Conservation (phyloP, 345 rosid genomes). For the Murraya koenigii region DNA sequence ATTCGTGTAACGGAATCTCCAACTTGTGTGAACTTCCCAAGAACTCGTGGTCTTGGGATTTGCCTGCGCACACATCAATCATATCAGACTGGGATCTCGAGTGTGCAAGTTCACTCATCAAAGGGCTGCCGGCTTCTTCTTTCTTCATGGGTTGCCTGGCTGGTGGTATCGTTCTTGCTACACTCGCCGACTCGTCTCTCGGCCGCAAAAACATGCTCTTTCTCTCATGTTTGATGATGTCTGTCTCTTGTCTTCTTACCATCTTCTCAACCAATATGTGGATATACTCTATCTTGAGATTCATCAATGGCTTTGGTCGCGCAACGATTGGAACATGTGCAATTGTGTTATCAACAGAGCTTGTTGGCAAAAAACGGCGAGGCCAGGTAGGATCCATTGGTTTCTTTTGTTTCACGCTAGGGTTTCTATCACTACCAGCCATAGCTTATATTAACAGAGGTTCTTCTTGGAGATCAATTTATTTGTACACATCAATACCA, state of each 20-base stretch:
- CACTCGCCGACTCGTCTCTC: conserved; percentile 51
- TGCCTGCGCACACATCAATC: conserved; percentile 27
- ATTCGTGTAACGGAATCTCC: conserved; percentile 22
- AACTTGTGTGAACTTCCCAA: conserved; percentile 40
- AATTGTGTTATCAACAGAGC: neutral
- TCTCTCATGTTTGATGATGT: conserved; percentile 42
- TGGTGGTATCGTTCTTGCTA: conserved; percentile 49
- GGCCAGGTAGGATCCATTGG: conserved; percentile 45
- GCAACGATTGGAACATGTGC: conserved; percentile 21
- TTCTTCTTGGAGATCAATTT: conserved; percentile 41
- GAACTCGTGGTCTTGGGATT: conserved; percentile 53
- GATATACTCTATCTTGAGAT: conserved; percentile 41
- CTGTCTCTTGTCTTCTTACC: conserved; percentile 36
- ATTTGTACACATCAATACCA: conserved; percentile 38
- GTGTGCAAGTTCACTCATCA: conserved; percentile 41
- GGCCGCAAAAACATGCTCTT: conserved; percentile 62
- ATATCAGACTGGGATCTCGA: conserved; percentile 59
- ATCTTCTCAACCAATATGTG: conserved; percentile 42
- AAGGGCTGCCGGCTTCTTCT: conserved; percentile 56
- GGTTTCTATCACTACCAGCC: conserved; percentile 47
- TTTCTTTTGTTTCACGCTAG: conserved; percentile 43
- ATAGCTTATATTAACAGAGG: conserved; percentile 16
- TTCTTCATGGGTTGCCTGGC: conserved; percentile 58
- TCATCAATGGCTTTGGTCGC: conserved; percentile 47
- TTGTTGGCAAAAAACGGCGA: conserved; percentile 41